Evolutionary conservation across 169 alveolate genomes (phyloP), one percentile per base, ranked within the genome.

Genomic region (Neospora caninum): DNA sequence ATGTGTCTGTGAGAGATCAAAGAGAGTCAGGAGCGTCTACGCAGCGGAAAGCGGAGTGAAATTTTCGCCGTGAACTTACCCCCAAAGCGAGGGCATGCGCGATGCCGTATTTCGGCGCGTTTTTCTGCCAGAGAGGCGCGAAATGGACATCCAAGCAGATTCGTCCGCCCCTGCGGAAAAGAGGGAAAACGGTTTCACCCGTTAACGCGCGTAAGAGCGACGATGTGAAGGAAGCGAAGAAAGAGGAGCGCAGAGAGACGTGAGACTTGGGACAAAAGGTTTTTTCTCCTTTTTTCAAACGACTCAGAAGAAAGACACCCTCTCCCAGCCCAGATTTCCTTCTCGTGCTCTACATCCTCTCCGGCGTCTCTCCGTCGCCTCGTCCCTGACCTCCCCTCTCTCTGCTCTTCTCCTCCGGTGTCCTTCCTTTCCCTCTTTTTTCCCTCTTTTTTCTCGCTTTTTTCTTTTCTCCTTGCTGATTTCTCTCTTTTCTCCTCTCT

Each of bases 81-180:
- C 99, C 99, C 29, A 97, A 93, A 39, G 99, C 99, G 53, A 99
- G 96, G 41, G 99, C 99, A 96, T 99, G 99, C 49, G 99, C 99
- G 88, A 99, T 98, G 39, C 99, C 99, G 94, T 97, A 98, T 93
- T 98, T 98, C 31, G 99, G 99, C 69, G 97, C 97, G 93, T 98
- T 98, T 67, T 97, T 97, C 80, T 97, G 96, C 99, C 99, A 99
- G 70, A 99, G 96, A 25, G 99, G 99, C 29, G 99, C 98, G 96
- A 99, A 99, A 92, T 99, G 99, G 92, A 98, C 98, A 93, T 98
- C 99, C 80, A 98, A 94, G 86, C 99, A 99, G 27, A 99, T 99
- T 87, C 98, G 98, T n/a, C 99, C 99, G n/a, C 99, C 99, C 92
- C 94, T 91, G 94, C 91, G 58, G 27, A 73, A 54, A 91, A 34